Conservation (phyloP, 805 yeast species). For the Candida coleopterorum region DNA sequence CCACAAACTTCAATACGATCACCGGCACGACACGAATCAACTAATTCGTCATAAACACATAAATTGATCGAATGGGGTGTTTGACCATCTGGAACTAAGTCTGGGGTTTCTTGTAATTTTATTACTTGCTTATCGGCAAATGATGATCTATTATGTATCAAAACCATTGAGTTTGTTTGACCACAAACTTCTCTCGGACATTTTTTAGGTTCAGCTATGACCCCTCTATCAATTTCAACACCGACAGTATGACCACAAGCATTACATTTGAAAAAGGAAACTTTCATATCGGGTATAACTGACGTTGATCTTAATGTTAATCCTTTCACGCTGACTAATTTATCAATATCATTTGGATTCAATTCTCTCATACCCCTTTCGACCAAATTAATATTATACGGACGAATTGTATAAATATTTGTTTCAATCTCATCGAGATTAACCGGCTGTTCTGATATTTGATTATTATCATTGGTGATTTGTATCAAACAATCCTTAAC, state of each 20-base stretch:
- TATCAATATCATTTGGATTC: slow-evolving; percentile 92
- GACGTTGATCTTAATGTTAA: slow-evolving; percentile 84
- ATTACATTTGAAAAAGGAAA: slow-evolving; percentile 90
- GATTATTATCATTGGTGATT: slow-evolving; percentile 46
- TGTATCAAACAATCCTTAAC: slow-evolving; percentile 85
- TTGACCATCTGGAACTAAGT: slow-evolving; percentile 95
- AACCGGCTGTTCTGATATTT: slow-evolving; percentile 15
- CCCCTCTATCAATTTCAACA: slow-evolving; percentile 92
- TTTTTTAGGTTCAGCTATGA: slow-evolving; percentile 84
- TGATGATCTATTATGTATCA: slow-evolving; percentile 86
- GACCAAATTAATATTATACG: slow-evolving; percentile 68
- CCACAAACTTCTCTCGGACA: slow-evolving; percentile 90
- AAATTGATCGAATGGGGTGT: slow-evolving; percentile 95
- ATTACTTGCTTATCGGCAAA: slow-evolving; percentile 95
- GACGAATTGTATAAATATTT: slow-evolving; percentile 80
- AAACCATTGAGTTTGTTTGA: slow-evolving; percentile 78
- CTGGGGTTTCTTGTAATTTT: slow-evolving; percentile 93
- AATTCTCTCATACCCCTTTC: slow-evolving; percentile 83
- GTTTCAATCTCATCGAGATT: slow-evolving; percentile 72
- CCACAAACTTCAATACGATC: slow-evolving; percentile 96
- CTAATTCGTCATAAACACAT: slow-evolving; percentile 93
- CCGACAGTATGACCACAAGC: slow-evolving; percentile 91
- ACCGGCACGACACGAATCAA: slow-evolving; percentile 93
- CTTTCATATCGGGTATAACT: slow-evolving; percentile 95
- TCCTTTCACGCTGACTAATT: slow-evolving; percentile 86